Evolutionary conservation across 352 stramenopile genomes (phyloP), one percentile per base, ranked within the genome.

Genomic region (Saprolegnia parasitica): DNA sequence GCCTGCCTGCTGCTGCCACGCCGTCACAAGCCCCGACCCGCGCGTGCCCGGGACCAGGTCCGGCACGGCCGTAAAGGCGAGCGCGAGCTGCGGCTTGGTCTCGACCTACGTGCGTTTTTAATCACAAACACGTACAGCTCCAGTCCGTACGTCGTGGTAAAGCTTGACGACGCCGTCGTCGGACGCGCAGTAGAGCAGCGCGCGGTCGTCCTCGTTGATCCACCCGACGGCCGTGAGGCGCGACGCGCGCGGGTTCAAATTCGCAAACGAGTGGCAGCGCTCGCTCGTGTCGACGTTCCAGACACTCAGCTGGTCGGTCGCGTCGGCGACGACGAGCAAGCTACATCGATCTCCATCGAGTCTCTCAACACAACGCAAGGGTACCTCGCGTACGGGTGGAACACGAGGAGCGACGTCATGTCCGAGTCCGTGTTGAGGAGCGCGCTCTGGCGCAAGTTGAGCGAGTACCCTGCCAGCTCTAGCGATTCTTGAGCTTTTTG

Each of bases 141-240:
- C n/a, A n/a, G n/a, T n/a, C n/a, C n/a, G n/a, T 35, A 35, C 29
- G 65, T 81, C 93, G 24, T 98, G 84, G 78, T 97, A 99, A 39
- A 99, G 86, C 32, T 97, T 89, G 50, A 99, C 96, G 3, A 98
- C 90, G 5, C 97, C 97, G 74, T 99, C 97, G 68, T 98, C 97
- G 23, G 90, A 98, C 21, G 93, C 97, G 46, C 94, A 96, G 5
- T 98, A 88, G 40, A 99, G 80, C 4, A 99, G 77, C 57, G 91
- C 97, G 71, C 96, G 83, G 35, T 91, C 85, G 1, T 79, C 80
- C 77, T 98, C 92, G 78, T 99, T 99, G 49, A 99, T 97, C 97
- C 97, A 99, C 49, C 80, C 87, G 24, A 98, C 80, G 0, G 95
- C 93, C 32, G 97, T 99, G 71, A 99, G 89, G 24, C 95, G 77